phyloP scores from a whole-genome alignment of 2,329 filamentous ascomycete genomes.

The Hypoxylon rubiginosum region DNA sequence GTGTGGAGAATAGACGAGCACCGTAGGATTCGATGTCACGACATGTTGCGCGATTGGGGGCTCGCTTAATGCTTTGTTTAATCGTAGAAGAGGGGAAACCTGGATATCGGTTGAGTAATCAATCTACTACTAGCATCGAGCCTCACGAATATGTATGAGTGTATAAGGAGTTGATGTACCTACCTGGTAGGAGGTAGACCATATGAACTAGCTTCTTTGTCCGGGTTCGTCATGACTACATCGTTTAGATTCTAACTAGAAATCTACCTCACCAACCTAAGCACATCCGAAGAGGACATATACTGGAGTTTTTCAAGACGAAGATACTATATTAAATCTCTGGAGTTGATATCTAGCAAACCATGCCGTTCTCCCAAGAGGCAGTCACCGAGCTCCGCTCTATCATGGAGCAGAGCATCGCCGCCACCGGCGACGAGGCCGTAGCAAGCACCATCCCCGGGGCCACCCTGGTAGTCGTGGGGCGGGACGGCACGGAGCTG shows the following conservation, averaged over 20 bases:
- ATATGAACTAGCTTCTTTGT: background rate
- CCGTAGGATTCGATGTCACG: background rate
- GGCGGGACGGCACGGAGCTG: constrained; percentile 57
- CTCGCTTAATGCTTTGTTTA: background rate
- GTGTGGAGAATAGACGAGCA: background rate
- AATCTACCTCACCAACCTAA: no score
- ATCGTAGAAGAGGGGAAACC: background rate
- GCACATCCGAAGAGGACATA: no score
- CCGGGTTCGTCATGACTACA: background rate
- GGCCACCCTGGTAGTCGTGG: constrained; percentile 49
- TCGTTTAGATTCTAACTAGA: background rate
- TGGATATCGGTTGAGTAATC: no score
- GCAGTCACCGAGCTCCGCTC: constrained; percentile 39
- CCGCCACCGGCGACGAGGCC: constrained; percentile 12
- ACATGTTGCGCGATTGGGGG: background rate
- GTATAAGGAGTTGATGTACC: background rate
- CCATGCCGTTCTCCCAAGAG: constrained; percentile 40
- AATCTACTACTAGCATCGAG: no score
- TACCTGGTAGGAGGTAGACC: background rate
- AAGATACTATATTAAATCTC: background rate
- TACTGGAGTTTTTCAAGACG: background rate
- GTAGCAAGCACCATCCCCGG: constrained; percentile 36
- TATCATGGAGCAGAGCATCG: constrained; percentile 40
- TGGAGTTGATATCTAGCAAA: constrained; percentile 1
- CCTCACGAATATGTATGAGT: no score